phyloP scores from a whole-genome alignment of 2,329 filamentous ascomycete genomes.

The Fusarium oxysporum region DNA sequence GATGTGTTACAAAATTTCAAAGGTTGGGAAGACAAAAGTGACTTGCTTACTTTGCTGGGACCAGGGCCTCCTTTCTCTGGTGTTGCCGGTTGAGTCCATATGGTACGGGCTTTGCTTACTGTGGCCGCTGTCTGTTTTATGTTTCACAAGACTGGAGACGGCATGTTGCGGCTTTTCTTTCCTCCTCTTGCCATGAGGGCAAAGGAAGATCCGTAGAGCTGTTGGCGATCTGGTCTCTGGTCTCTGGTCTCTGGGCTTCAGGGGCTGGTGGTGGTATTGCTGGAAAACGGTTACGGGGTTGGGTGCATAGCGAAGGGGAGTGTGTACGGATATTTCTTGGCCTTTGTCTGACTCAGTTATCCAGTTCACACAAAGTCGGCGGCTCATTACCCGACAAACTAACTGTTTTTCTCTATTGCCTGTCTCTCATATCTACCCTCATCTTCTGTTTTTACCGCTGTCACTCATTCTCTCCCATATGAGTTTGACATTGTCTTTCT shows the following conservation, averaged over 20 bases:
- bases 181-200: constrained; percentile 8
- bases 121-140: constrained; percentile 46
- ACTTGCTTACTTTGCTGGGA: constrained; percentile 47
- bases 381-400: constrained; percentile 41
- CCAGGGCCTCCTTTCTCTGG: constrained; percentile 49
- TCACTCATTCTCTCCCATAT: constrained; percentile 16
- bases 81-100: constrained; percentile 47
- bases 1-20: constrained; percentile 50
- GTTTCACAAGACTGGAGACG: constrained; percentile 48
- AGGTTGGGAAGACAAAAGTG: constrained; percentile 57
- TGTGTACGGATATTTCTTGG: constrained; percentile 56
- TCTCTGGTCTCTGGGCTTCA: constrained; percentile 15
- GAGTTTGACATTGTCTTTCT: constrained; percentile 25
- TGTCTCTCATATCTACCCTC: constrained; percentile 35
- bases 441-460: constrained; percentile 29
- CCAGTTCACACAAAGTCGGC: constrained; percentile 46
- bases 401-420: constrained; percentile 41
- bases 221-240: not conserved
- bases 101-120: constrained; percentile 49
- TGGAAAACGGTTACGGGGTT: constrained; percentile 55
- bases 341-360: constrained; percentile 52
- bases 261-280: constrained; percentile 52
- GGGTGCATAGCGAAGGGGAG: constrained; percentile 60
- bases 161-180: constrained; percentile 8
- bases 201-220: not conserved